Evolutionary conservation across 1,139 yeast species (phyloP), one percentile per base, ranked within the genome.

Genomic region (Taiozyma sp.): DNA sequence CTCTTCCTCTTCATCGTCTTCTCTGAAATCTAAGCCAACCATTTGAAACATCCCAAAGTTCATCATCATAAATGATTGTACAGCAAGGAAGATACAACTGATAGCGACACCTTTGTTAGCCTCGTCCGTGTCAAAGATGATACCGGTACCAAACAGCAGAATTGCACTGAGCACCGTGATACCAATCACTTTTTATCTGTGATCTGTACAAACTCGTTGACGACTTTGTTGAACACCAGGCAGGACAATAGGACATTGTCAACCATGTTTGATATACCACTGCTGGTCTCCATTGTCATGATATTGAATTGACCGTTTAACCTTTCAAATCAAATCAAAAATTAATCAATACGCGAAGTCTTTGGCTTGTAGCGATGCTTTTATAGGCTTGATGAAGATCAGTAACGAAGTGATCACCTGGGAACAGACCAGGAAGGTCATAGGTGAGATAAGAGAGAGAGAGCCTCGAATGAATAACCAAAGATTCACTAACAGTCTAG

Each of bases 41-140:
- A 90, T 68, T 54, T 83, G 75, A 62, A 82, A 86, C 19, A 89
- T 81, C 3, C 97, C 97, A 42, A 85, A 65, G 57, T 87, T 85
- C 70, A 89, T 90, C 60, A 88, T 83, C 60, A 79, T 72, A 32
- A 88, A 68, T 41, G 83, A 72, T 64, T 87, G 91, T 26, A 85
- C 74, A 4, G 91, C 85, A 53, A 84, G 70, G 61, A 84, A 87
- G 42, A 91, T 83, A 65, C 90, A 84, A 29, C 88, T 84, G 64
- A 86, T 86, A 0, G 97, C 96, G 40, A 87, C 88, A 19, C 97
- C 98, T 59, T 77, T 76, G 54, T 80, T 77, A 30, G 88, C 88
- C 54, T 87, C 81, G 5, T 66, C 75, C 1, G 70, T 54, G 0
- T 81, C 68, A 59, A 91, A 85, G 1, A 79, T 72, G 1, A 81